These are phyloP conservation scores for Terfezia boudieri DNA, from an alignment of 495 filamentous ascomycete genomes.

Conservation along the genomic window DNA sequence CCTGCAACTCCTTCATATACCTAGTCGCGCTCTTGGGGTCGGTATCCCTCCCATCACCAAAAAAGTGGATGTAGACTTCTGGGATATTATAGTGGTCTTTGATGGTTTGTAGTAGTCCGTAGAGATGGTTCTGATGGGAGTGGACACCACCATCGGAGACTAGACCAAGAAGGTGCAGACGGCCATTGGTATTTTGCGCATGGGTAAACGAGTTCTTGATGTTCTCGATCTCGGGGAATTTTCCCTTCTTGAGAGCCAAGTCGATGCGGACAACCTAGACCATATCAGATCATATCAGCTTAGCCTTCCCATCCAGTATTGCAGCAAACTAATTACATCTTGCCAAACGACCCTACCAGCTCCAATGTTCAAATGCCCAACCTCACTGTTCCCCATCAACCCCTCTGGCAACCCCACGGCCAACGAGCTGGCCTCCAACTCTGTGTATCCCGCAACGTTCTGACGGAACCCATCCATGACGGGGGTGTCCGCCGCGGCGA, in stretches of 20 bases:
- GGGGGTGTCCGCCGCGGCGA: slow-evolving; percentile 74
- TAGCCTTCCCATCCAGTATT: neutral
- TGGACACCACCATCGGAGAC: slow-evolving; percentile 93
- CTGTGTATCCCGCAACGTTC: slow-evolving; percentile 54
- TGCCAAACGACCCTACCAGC: slow-evolving; percentile 97
- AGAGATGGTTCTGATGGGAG: slow-evolving; percentile 80
- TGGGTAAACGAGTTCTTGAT: slow-evolving; percentile 53
- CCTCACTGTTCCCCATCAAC: slow-evolving; percentile 96
- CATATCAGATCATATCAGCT: neutral
- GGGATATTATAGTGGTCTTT: slow-evolving; percentile 60
- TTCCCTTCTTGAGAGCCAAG: slow-evolving; percentile 72
- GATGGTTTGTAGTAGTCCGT: slow-evolving; percentile 64
- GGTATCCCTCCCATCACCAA: slow-evolving; percentile 91
- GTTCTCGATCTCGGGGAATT: slow-evolving; percentile 54
- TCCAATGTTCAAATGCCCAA: slow-evolving; percentile 95
- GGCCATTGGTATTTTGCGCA: slow-evolving; percentile 74
- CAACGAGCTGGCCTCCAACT: slow-evolving; percentile 84
- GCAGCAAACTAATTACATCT: slow-evolving; percentile 30
- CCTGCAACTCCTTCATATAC: slow-evolving; percentile 68
- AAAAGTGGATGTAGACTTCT: slow-evolving; percentile 94
- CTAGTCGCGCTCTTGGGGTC: slow-evolving; percentile 76
- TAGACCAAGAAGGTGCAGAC: slow-evolving; percentile 74
- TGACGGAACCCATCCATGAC: slow-evolving; percentile 68
- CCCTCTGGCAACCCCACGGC: slow-evolving; percentile 91
- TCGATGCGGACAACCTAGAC: slow-evolving; percentile 65